phyloP scores from a whole-genome alignment of 129 eudicot species.

The Arctium minus region DNA sequence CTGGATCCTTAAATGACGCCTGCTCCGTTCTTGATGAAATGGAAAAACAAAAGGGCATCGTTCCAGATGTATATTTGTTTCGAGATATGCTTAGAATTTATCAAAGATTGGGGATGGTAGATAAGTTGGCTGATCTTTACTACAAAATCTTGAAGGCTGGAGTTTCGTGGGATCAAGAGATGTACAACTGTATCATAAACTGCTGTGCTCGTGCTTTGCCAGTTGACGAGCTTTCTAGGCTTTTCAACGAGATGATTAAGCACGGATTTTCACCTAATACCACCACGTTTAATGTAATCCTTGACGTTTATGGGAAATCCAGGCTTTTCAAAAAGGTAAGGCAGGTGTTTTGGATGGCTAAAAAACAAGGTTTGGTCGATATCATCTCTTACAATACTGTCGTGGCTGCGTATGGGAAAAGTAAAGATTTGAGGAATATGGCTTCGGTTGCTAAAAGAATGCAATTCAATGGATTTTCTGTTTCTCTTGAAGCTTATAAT shows the following conservation, averaged over 20 bases:
- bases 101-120: constrained; percentile 65
- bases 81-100: constrained; percentile 89
- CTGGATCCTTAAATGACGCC: constrained; percentile 63
- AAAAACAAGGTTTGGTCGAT: constrained; percentile 59
- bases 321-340: constrained; percentile 67
- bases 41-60: constrained; percentile 55
- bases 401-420: constrained; percentile 76
- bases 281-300: constrained; percentile 68
- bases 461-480: constrained; percentile 81
- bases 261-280: constrained; percentile 68
- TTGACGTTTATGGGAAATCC: constrained; percentile 76
- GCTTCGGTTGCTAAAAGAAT: constrained; percentile 55
- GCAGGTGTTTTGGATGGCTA: constrained; percentile 74
- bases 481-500: constrained; percentile 91
- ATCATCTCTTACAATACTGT: constrained; percentile 82
- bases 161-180: constrained; percentile 81
- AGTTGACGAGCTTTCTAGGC: constrained; percentile 81
- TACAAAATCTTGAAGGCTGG: constrained; percentile 70
- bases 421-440: constrained; percentile 62
- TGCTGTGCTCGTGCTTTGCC: constrained; percentile 95
- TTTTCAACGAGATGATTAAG: constrained; percentile 81
- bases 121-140: constrained; percentile 65
- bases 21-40: constrained; percentile 61
- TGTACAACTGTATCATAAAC: constrained; percentile 88
- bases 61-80: constrained; percentile 74